Evolutionary conservation across 495 filamentous ascomycete genomes (phyloP), one percentile per base, ranked within the genome.

Genomic region (Hypoxylon trugodes): DNA sequence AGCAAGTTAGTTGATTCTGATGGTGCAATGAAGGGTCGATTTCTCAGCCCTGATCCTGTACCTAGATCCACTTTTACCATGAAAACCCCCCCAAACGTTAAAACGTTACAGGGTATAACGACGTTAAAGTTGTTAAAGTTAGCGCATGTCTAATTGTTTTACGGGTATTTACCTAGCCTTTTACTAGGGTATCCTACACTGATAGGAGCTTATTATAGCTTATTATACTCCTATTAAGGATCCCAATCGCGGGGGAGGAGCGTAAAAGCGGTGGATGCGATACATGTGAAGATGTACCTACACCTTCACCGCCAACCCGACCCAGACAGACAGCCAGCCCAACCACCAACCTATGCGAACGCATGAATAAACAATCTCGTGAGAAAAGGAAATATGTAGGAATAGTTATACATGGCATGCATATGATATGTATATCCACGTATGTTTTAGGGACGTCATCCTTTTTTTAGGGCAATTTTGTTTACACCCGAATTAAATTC

Each of bases 341-440:
- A 24, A 54, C 26, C 19, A 38, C 19, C n/a, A 22, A 46, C 21
- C 13, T 41, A 50, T 54, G 38, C 47, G 36, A 59, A 37, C 40
- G 49, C 59, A 69, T 63, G 48, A 61, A 60, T 42, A 59, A 43
- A 67, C 49, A 63, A 59, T 59, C 53, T 69, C 47, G 51, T 41
- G 19, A 51, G 35, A 53, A 41, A 45, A 40, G 22, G 25, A 21
- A 47, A 57, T n/a, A 40, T 43, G 52, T 24, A 45, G 60, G n/a
- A n/a, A n/a, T n/a, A 64, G 37, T 30, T 22, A 30, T 19, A 32
- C 30, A 33, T 48, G 43, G 47, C 28, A 32, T 28, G 50, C 46
- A 57, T 30, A 43, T 28, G 3, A n/a, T 48, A 48, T 33, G 26
- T 46, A 33, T 21, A 12, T 32, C 43, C 30, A 61, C 59, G 41